Evolutionary conservation across 169 alveolate genomes (phyloP).

Genomic region (Cryptosporidium tyzzeri): DNA sequence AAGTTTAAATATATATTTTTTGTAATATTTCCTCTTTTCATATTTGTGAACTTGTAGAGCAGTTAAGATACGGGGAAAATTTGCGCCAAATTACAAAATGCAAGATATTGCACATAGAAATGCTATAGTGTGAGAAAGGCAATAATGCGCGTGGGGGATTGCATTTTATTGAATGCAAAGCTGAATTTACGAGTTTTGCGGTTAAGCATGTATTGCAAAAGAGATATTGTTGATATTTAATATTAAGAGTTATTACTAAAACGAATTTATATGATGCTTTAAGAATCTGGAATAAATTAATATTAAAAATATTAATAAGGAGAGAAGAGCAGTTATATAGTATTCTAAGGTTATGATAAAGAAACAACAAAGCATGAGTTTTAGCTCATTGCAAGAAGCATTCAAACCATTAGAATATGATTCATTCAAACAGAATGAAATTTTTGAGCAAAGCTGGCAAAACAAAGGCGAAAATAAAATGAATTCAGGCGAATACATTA

Average conservation of each 20-base stretch:
- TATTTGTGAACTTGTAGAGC: neutral
- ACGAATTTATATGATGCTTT: constrained; percentile 15
- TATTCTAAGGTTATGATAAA: constrained; percentile 54
- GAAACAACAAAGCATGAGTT: constrained; percentile 19
- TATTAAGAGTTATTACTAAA: neutral
- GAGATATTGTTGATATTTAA: constrained; percentile 19
- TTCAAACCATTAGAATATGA: constrained; percentile 42
- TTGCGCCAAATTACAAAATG: constrained; percentile 25
- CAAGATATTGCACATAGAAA: constrained; percentile 33
- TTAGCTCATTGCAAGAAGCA: constrained; percentile 20
- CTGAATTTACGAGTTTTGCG: constrained; percentile 78
- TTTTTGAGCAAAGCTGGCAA: constrained; percentile 25
- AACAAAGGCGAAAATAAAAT: neutral
- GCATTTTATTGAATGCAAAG: constrained; percentile 65
- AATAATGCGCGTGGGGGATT: constrained; percentile 76
- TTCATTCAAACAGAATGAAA: constrained; percentile 10
- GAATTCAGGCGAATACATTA: neutral
- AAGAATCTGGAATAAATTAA: constrained; percentile 13
- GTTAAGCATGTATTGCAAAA: constrained; percentile 71
- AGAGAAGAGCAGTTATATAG: constrained; percentile 10
- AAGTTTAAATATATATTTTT: neutral
- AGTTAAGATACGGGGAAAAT: neutral
- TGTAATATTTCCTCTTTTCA: neutral
- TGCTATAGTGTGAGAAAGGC: constrained; percentile 9
- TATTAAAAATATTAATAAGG: constrained; percentile 7